Conservation (phyloP, 2,329 filamentous ascomycete genomes). For the Colletotrichum truncatum region DNA sequence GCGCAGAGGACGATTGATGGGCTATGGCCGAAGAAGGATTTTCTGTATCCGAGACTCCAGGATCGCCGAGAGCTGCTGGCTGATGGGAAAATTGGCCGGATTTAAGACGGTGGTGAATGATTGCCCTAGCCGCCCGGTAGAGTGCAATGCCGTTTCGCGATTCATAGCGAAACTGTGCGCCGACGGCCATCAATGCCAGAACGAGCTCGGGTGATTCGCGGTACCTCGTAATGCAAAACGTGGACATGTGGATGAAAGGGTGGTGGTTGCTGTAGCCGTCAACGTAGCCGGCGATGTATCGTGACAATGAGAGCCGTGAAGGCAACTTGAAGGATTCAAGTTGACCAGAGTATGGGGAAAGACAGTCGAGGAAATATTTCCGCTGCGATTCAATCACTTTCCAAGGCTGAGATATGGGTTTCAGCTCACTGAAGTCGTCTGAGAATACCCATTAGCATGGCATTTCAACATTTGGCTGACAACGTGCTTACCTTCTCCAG, state of each 20-base stretch:
- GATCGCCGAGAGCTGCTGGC: not conserved
- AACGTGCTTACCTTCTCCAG: slow-evolving; percentile 5
- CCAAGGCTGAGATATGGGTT: slow-evolving; percentile 1
- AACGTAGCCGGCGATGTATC: slow-evolving; percentile 5
- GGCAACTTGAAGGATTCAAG: not conserved
- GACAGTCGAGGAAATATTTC: not conserved
- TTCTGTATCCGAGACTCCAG: not conserved
- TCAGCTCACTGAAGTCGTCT: slow-evolving; percentile 1
- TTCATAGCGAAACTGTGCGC: slow-evolving; percentile 9
- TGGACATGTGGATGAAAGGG: slow-evolving; percentile 13
- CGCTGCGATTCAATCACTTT: not conserved
- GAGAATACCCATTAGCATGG: too few relatives aligned
- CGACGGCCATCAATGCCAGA: not conserved
- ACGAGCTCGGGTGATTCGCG: not conserved
- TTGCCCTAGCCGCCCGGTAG: not conserved
- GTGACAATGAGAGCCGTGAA: not conserved
- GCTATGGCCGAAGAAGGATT: not conserved
- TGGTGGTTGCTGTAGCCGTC: slow-evolving; percentile 10
- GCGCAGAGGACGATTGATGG: not conserved
- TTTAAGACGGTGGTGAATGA: not conserved
- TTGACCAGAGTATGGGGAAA: not conserved
- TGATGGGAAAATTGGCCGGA: not conserved
- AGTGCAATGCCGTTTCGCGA: not conserved
- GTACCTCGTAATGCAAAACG: not conserved
- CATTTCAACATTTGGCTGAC: too few relatives aligned